Evolutionary conservation across 2,329 filamentous ascomycete genomes (phyloP), one percentile per base, ranked within the genome.

Genomic region (Elsinoe arachidis): DNA sequence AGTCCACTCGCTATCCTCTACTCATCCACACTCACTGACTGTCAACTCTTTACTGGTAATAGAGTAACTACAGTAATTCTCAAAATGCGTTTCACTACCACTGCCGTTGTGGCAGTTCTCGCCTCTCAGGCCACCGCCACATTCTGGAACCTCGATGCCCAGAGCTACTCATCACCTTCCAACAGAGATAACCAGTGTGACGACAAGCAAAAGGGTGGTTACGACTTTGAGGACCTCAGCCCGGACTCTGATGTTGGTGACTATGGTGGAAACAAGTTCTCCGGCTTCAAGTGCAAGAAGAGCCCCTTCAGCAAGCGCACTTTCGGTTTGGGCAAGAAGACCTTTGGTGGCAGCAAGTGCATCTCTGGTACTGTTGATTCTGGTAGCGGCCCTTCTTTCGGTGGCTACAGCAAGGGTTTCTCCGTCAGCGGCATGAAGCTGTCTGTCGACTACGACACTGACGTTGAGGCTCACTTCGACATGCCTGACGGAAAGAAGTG

Each of bases 401-500:
- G 79, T 57, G 70, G 74, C 46, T 68, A 73, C 37, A 70, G 78
- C 63, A 76, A 80, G 55, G 72, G 68, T 62, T 93, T 95, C 78
- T 93, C 90, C 35, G 83, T 95, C 67, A 81, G 77, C 62, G 78
- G 82, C 65, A 81, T 95, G 71, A 79, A 92, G 62, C 76, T 96
- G 64, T 83, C 82, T 46, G 79, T 84, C 62, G 84, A 89, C 68
- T 84, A 86, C 67, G 86, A 92, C 72, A 84, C 82, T 64, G 84
- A 91, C 62, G 75, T 97, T 56, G 84, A 92, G 72, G 90, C 96
- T 76, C 81, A 88, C 77, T 96, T 92, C 74, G 80, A 78, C 66
- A 95, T 96, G 90, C 80, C 83, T 1, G 88, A 92, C 70, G 88
- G 88, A 64, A 85, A 82, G 12, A 81, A 73, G 60, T 97, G 92